Evolutionary conservation across 345 rosid species (phyloP).

Genomic region (Mangifera indica): DNA sequence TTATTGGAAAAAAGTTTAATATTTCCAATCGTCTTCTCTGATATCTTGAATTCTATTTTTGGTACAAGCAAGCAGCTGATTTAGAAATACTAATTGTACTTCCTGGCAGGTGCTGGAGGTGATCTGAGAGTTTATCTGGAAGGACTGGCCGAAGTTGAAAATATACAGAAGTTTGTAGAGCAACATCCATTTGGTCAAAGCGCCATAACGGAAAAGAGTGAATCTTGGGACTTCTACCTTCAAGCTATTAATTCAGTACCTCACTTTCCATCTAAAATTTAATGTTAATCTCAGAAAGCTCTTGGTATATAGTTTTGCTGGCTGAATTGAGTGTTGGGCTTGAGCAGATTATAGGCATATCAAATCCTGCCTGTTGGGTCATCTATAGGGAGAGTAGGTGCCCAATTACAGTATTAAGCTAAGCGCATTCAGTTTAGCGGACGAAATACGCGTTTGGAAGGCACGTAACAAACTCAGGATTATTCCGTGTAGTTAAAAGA

Average conservation of each 20-base stretch:
- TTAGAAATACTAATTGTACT: neutral
- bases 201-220: constrained; percentile 51
- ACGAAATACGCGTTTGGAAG: no score
- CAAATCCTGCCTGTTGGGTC: no score
- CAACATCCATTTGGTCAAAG: constrained; percentile 72
- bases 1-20: neutral
- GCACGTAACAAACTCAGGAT: no score
- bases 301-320: no score
- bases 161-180: constrained; percentile 56
- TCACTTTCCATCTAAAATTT: neutral
- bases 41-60: neutral
- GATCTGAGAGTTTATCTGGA: constrained; percentile 69
- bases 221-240: constrained; percentile 62
- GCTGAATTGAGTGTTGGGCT: neutral
- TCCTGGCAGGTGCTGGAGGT: constrained; percentile 57
- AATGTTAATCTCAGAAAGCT: neutral
- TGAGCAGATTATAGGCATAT: neutral
- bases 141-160: constrained; percentile 46
- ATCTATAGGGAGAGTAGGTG: no score
- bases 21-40: neutral
- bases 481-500: neutral
- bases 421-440: no score
- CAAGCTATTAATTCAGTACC: constrained; percentile 28
- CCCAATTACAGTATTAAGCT: no score
- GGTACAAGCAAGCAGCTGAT: neutral